These are phyloP conservation scores for Biscogniauxia mediterranea DNA, from an alignment of 2,329 filamentous ascomycete species.

Conservation along the genomic window DNA sequence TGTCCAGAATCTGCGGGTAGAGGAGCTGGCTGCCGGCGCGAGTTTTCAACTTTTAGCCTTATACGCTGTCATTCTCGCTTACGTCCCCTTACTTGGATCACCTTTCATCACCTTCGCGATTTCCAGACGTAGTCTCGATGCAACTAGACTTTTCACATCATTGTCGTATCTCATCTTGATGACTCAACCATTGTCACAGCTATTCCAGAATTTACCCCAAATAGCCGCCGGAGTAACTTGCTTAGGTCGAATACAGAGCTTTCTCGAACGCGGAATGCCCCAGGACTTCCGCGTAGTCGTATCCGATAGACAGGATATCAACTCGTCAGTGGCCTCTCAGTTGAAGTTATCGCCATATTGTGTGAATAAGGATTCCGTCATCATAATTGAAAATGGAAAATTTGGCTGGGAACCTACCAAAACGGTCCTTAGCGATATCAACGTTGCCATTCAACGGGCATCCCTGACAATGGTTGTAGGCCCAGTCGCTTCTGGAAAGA, in stretches of 20 bases:
- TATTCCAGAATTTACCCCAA: conserved; percentile 33
- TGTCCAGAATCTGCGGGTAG: conserved; percentile 33
- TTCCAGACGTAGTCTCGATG: conserved; percentile 32
- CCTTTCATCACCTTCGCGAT: conserved; percentile 40
- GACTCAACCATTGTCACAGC: conserved; percentile 36
- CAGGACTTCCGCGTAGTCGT: conserved; percentile 27
- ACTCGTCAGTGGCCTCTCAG: conserved; percentile 3
- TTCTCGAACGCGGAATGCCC: conserved; percentile 28
- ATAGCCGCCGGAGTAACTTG: conserved; percentile 24
- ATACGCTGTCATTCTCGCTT: conserved; percentile 18
- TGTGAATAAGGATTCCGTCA: conserved; percentile 4
- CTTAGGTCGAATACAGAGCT: conserved; percentile 40
- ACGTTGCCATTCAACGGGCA: conserved; percentile 31
- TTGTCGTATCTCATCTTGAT: conserved; percentile 41
- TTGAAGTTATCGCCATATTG: not conserved
- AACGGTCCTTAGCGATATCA: conserved; percentile 30
- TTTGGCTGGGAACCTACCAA: conserved; percentile 37
- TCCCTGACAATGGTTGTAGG: conserved; percentile 42
- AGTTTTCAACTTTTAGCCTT: conserved; percentile 27
- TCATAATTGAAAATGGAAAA: conserved; percentile 25
- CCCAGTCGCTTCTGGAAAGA: conserved; percentile 45
- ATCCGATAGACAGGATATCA: not conserved
- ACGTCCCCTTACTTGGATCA: conserved; percentile 33
- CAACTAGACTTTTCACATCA: conserved; percentile 40
- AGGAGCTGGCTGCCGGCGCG: conserved; percentile 36